Evolutionary conservation across 352 stramenopile species (phyloP).

Genomic region (Elongisporangium prolatum): DNA sequence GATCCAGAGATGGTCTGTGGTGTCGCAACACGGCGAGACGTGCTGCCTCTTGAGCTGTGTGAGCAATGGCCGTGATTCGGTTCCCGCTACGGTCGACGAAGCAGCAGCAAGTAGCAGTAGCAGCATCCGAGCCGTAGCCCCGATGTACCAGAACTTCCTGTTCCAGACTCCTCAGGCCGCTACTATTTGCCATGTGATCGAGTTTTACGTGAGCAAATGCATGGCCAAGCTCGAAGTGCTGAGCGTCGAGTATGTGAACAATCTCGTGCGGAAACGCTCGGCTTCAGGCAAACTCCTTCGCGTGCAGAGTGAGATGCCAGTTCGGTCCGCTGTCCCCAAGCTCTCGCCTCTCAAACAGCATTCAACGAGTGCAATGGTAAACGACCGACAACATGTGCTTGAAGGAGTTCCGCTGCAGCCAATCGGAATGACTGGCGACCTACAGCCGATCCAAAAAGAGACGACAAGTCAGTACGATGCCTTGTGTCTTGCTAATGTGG

Average conservation of each 20-base stretch:
- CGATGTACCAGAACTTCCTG: constrained; percentile 40
- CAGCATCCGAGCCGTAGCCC: background rate
- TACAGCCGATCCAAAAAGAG: background rate
- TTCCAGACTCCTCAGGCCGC: constrained; percentile 52
- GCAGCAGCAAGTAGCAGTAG: background rate
- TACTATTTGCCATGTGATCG: constrained; percentile 55
- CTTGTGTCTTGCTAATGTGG: background rate
- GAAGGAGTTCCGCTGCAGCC: background rate
- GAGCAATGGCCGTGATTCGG: constrained; percentile 2
- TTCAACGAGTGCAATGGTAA: background rate
- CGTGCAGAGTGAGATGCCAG: background rate
- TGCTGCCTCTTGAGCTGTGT: constrained; percentile 61
- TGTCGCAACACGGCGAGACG: constrained; percentile 39
- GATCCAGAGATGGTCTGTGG: constrained; percentile 72
- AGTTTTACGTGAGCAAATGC: constrained; percentile 78
- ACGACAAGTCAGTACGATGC: background rate
- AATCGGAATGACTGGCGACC: background rate
- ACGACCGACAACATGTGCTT: background rate
- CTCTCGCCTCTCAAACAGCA: background rate
- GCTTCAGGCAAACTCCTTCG: background rate
- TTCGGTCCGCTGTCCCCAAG: background rate
- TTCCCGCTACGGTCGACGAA: background rate
- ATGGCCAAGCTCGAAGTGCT: constrained; percentile 73
- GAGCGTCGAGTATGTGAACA: constrained; percentile 20
- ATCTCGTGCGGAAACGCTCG: background rate